A percentile compares a stretch with the other conserved stretches of the same genome.
These are phyloP conservation scores for Pleurostoma richardsiae DNA, from an alignment of 2,329 filamentous ascomycete genomes.

Conservation along the genomic window DNA sequence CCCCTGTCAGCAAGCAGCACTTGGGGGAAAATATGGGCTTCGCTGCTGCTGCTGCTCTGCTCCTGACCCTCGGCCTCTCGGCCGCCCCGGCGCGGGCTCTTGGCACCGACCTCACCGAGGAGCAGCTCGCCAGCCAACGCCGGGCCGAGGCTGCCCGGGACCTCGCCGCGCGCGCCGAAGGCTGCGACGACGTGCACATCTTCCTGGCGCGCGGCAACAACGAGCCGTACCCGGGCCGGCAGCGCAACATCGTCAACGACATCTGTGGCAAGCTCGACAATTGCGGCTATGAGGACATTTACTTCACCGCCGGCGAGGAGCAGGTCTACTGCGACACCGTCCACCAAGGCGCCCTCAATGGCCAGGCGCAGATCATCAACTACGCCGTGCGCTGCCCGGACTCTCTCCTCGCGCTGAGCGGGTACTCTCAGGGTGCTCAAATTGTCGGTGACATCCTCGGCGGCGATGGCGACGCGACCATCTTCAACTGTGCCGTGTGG, in stretches of 20 bases:
- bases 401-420: slow-evolving; percentile 1
- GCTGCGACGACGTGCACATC: slow-evolving; percentile 3
- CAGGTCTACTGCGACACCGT: slow-evolving; percentile 1
- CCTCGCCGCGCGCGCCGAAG: neutral
- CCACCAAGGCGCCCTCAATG: slow-evolving; percentile 1
- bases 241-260: neutral
- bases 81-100: too few species aligned
- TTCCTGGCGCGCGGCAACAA: slow-evolving; percentile 4
- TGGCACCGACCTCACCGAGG: too few species aligned
- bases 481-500: neutral
- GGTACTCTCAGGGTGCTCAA: slow-evolving; percentile 3
- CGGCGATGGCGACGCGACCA: slow-evolving; percentile 2
- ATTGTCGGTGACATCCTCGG: slow-evolving; percentile 4
- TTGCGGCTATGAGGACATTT: slow-evolving; percentile 4
- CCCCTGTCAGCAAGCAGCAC: too few species aligned
- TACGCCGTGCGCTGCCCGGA: slow-evolving; percentile 2
- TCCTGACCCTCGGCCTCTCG: too few species aligned
- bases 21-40: too few species aligned
- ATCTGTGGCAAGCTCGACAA: slow-evolving; percentile 1
- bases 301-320: neutral
- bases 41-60: too few species aligned
- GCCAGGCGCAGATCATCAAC: slow-evolving; percentile 1
- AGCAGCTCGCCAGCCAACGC: too few species aligned
- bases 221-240: neutral
- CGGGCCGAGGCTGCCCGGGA: neutral